These are phyloP conservation scores for barrel medic (Medicago truncatula) DNA, from an alignment of 306 rosid genomes.

Conservation along the genomic window DNA sequence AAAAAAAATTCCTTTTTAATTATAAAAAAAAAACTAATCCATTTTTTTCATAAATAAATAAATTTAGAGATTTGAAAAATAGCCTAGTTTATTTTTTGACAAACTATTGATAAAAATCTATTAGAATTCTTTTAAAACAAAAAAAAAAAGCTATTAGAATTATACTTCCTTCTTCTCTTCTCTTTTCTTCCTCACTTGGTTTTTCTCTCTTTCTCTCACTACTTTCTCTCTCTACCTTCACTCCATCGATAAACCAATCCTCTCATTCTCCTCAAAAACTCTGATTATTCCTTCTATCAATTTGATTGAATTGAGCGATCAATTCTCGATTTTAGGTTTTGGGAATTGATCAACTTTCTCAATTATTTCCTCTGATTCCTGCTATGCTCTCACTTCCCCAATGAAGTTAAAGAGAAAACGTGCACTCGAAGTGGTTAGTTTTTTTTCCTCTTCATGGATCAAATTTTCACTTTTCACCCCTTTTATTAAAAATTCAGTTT, in stretches of 20 bases:
- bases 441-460: constrained; percentile 22
- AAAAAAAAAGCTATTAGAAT: too few species aligned
- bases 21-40: too few species aligned
- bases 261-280: constrained; percentile 41
- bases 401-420: constrained; percentile 94
- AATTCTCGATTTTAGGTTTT: constrained; percentile 49
- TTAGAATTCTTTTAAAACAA: too few species aligned
- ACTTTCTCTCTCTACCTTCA: constrained; percentile 14
- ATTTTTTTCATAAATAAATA: too few species aligned
- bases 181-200: too few species aligned
- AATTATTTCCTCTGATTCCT: constrained; percentile 42
- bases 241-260: constrained; percentile 41
- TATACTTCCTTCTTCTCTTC: too few species aligned
- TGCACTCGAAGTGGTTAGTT: constrained; percentile 96
- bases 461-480: not conserved
- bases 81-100: too few species aligned
- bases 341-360: constrained; percentile 58
- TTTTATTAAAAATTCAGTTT: not conserved
- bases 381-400: constrained; percentile 76
- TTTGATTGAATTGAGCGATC: constrained; percentile 33
- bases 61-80: too few species aligned
- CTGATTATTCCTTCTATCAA: constrained; percentile 15
- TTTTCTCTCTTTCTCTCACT: too few species aligned
- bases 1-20: too few species aligned
- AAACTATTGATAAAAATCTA: too few species aligned